These are phyloP conservation scores for Phytopythium helicoides DNA, from an alignment of 352 stramenopile genomes.

Conservation along the genomic window DNA sequence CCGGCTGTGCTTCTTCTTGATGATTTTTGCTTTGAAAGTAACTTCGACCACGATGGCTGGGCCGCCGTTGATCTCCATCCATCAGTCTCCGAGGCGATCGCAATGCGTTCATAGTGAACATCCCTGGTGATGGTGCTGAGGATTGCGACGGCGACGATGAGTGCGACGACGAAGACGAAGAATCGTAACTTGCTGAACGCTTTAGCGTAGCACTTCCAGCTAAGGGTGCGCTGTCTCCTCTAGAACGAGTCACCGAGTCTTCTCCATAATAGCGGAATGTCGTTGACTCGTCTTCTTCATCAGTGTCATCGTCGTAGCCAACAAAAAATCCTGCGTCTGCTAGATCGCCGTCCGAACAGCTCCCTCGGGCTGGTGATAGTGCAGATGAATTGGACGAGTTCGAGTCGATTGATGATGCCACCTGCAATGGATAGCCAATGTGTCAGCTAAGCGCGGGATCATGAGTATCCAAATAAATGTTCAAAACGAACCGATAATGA, in stretches of 20 bases:
- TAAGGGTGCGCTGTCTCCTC: not conserved
- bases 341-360: not conserved
- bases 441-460: too few species aligned
- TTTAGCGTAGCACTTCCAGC: not conserved
- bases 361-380: not conserved
- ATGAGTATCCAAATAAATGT: too few species aligned
- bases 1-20: not conserved
- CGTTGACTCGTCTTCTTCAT: constrained; percentile 3
- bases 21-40: not conserved
- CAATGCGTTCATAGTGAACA: not conserved
- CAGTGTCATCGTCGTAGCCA: constrained; percentile 5
- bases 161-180: not conserved
- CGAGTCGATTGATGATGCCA: not conserved
- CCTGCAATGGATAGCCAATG: not conserved
- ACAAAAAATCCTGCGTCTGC: not conserved
- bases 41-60: not conserved
- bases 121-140: not conserved
- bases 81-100: constrained; percentile 1
- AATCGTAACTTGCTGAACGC: not conserved
- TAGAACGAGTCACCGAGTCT: not conserved
- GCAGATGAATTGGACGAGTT: not conserved
- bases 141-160: not conserved
- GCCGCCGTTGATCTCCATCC: not conserved
- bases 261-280: not conserved
- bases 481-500: constrained; percentile 58